Conservation (phyloP, 2,329 filamentous ascomycete species). For the Phyllosticta ampelicida region DNA sequence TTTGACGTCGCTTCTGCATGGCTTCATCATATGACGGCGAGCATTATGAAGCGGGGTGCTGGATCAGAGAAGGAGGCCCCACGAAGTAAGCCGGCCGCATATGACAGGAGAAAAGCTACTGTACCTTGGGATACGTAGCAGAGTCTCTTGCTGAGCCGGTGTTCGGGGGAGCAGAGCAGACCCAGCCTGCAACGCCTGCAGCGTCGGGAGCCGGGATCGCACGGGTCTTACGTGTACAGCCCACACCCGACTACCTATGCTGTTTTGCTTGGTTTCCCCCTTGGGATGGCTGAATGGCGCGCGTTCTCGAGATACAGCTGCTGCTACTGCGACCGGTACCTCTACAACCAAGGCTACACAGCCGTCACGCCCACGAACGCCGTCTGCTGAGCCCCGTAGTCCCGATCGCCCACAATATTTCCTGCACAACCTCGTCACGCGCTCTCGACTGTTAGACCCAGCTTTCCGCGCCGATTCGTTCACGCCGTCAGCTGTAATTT, state of each 20-base stretch:
- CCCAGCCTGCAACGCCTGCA: not conserved
- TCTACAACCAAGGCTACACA: not conserved
- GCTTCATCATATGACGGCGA: not conserved
- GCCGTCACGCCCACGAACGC: not conserved
- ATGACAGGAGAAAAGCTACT: not conserved
- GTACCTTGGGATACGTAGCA: not conserved
- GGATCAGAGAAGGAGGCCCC: not conserved
- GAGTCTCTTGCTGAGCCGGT: not conserved
- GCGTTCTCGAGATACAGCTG: not conserved
- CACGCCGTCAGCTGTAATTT: not conserved
- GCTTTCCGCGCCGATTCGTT: not conserved
- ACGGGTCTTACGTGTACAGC: not conserved
- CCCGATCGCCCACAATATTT: not conserved
- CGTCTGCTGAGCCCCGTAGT: not conserved
- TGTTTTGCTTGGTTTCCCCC: not conserved
- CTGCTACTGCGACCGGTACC: not conserved
- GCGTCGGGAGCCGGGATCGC: not conserved
- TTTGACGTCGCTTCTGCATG: not conserved
- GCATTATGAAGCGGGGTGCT: not conserved
- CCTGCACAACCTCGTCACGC: not conserved
- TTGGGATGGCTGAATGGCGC: not conserved
- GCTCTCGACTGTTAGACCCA: not conserved
- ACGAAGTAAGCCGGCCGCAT: not conserved
- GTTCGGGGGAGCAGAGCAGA: not conserved
- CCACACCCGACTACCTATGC: not conserved